phyloP scores from a whole-genome alignment of 2,329 filamentous ascomycete genomes.

The Beauveria medogensis region DNA sequence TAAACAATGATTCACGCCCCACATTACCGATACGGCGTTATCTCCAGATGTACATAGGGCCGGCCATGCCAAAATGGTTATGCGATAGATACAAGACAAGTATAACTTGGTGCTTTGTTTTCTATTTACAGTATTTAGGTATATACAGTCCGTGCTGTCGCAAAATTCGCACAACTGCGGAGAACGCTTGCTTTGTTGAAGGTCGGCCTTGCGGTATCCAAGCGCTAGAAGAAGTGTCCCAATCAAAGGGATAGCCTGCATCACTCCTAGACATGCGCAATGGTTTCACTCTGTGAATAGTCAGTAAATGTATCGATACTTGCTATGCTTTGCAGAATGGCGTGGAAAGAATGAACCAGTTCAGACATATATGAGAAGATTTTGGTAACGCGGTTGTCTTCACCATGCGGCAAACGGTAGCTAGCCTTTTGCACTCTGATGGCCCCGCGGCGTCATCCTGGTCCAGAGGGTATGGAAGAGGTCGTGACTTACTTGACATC shows the following conservation, averaged over 20 bases:
- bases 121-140: neutral
- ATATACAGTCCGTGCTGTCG: neutral
- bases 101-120: neutral
- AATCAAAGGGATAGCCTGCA: neutral
- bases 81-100: neutral
- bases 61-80: neutral
- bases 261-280: neutral
- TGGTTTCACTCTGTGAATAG: neutral
- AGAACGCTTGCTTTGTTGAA: neutral
- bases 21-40: conserved; percentile 18
- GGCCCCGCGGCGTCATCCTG: conserved; percentile 49
- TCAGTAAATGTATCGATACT: neutral
- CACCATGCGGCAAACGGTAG: conserved; percentile 37
- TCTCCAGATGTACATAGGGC: neutral
- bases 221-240: neutral
- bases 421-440: conserved; percentile 27
- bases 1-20: conserved; percentile 25
- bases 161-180: neutral
- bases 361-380: conserved; percentile 61
- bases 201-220: neutral
- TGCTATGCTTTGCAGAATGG: neutral
- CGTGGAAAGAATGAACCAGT: conserved; percentile 13
- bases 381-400: conserved; percentile 52
- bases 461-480: conserved; percentile 10
- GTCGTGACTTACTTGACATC: neutral